Evolutionary conservation across 1,139 yeast species (phyloP).

Genomic region (Kazachstania sp.): DNA sequence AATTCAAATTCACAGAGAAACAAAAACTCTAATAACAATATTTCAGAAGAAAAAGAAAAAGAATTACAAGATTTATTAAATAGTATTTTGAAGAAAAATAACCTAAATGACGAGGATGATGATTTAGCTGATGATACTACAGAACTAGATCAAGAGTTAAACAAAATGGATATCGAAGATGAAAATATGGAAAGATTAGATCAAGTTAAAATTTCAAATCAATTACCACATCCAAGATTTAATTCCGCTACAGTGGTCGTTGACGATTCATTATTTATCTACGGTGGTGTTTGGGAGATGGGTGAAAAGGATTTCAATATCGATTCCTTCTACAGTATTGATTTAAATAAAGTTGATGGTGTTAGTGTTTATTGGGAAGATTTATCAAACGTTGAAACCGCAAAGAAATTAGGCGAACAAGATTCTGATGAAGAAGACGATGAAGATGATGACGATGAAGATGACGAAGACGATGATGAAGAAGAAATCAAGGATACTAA

Average conservation of each 20-base stretch:
- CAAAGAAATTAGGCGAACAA: conserved; percentile 44
- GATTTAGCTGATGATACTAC: conserved; percentile 40
- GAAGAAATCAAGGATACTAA: conserved; percentile 43
- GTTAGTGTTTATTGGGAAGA: conserved; percentile 89
- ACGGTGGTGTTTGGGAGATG: conserved; percentile 84
- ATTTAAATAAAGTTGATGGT: conserved; percentile 81
- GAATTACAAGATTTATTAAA: conserved; percentile 78
- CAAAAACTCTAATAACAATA: conserved; percentile 29
- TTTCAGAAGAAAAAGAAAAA: conserved; percentile 47
- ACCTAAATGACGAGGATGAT: conserved; percentile 52
- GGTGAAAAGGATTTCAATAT: conserved; percentile 79
- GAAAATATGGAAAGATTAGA: conserved; percentile 28
- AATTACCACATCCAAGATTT: conserved; percentile 81
- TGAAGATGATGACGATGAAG: conserved; percentile 52
- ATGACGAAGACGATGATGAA: conserved; percentile 43
- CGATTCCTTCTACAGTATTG: conserved; percentile 80
- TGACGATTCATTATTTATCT: conserved; percentile 77
- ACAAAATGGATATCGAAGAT: conserved; percentile 22
- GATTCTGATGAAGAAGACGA: conserved; percentile 62
- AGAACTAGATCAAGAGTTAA: conserved; percentile 15
- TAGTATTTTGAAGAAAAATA: conserved; percentile 62
- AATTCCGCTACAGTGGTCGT: conserved; percentile 80
- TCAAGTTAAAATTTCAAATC: conserved; percentile 48
- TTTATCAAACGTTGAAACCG: conserved; percentile 50
- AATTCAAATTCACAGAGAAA: conserved; percentile 10